phyloP scores from a whole-genome alignment of 352 stramenopile genomes.

The Pythium brachiatum region DNA sequence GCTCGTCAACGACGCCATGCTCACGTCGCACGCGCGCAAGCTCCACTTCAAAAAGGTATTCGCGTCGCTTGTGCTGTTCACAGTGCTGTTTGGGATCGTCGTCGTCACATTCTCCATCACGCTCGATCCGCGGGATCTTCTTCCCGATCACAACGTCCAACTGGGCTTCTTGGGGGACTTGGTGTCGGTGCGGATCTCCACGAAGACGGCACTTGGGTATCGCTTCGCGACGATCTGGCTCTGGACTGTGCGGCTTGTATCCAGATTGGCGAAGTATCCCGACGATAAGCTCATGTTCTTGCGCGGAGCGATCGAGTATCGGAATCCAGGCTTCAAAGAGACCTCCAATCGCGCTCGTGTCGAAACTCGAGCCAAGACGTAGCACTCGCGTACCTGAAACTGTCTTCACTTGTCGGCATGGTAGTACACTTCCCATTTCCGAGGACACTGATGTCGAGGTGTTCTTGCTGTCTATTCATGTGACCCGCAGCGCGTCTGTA shows the following conservation, averaged over 20 bases:
- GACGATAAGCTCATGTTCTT: slow-evolving; percentile 18
- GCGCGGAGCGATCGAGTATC: slow-evolving; percentile 18
- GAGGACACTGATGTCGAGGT: no score
- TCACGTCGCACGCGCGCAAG: slow-evolving; percentile 9
- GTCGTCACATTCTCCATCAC: slow-evolving; percentile 8
- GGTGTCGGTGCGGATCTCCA: no score
- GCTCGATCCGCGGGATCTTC: slow-evolving; percentile 1
- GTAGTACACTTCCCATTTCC: no score
- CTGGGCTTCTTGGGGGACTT: no score
- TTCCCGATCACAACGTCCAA: no score
- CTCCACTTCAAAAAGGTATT: slow-evolving; percentile 19
- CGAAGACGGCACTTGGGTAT: no score
- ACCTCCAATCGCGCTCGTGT: no score
- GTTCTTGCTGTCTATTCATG: no score
- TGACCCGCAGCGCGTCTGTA: no score
- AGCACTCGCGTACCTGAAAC: no score
- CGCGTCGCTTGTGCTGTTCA: slow-evolving; percentile 3
- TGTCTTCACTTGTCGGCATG: no score
- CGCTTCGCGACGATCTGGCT: slow-evolving; percentile 18
- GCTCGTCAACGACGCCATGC: slow-evolving; percentile 9
- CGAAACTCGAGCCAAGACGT: no score
- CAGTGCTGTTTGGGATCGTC: slow-evolving; percentile 10
- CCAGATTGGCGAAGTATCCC: background rate
- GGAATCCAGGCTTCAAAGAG: slow-evolving; percentile 21
- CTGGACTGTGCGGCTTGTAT: slow-evolving; percentile 18